Evolutionary conservation across 805 yeast genomes (phyloP), one percentile per base, ranked within the genome.

Genomic region (Wickerhamiella sorbophila): DNA sequence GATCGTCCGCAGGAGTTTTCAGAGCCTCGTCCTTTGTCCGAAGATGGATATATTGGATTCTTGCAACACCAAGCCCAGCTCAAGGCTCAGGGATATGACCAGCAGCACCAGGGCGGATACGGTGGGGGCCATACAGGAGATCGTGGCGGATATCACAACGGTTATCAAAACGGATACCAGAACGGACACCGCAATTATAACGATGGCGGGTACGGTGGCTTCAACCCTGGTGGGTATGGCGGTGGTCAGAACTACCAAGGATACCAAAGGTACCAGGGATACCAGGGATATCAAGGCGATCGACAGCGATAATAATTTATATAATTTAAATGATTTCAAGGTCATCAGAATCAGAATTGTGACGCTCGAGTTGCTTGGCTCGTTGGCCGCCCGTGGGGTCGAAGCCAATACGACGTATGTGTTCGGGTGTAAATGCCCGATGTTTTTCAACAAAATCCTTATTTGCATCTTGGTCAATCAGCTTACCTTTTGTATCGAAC

Each of bases 81-180:
- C 8, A 4, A 19, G 17, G 31, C 27, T 16, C 27, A 21, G 32
- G 41, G 46, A 27, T 38, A 48, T 15, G 36, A 40, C 32, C 40
- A 44, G 21, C 37, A 44, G 20, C 37, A 39, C 31, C 26, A 46
- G 35, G 43, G 44, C 40, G 33, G 34, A 19, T 31, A 43, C 14
- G 35, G 44, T 22, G 22, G 44, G 27, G 24, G 31, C 24, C 38
- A 32, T 18, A 17, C 38, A 9, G 32, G 42, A 31, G 20, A 43
- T 20, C 31, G 32, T 29, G 40, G 34, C 18, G 18, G 43, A 16
- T 36, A 32, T 26, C 42, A 38, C 31, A 41, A 37, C 31, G 21
- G 31, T 14, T 14, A 31, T 43, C 61, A 64, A 38, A 57, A 60
- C 29, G 60, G 67, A 10, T 48, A 57, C 40, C 59, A 44, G 10